Evolutionary conservation across 441 rosid genomes (phyloP).

Genomic region (Theobroma grandiflorum): DNA sequence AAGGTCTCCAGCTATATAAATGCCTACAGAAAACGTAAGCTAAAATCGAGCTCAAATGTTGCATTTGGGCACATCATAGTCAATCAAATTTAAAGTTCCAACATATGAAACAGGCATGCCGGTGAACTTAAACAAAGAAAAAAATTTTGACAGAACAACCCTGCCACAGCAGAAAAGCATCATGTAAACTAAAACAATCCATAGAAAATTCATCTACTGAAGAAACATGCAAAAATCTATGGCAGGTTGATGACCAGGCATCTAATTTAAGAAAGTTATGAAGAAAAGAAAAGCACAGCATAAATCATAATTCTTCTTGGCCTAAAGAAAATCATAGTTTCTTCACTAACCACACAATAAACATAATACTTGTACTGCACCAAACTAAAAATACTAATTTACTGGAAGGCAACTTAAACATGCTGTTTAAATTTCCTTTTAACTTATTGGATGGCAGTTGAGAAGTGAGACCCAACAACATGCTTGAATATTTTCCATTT

Average conservation of each 20-base stretch:
- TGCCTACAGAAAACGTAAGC: too few relatives aligned
- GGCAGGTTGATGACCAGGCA: constrained; percentile 12
- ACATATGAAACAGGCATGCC: neutral
- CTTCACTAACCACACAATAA: neutral
- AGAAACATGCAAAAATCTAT: neutral
- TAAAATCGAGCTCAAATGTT: neutral
- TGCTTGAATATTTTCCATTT: neutral
- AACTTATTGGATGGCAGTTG: neutral
- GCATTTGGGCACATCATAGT: neutral
- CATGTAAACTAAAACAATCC: neutral
- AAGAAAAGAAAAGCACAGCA: neutral
- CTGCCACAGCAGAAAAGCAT: neutral
- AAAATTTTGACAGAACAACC: neutral
- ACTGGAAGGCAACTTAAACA: neutral
- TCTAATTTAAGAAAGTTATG: neutral
- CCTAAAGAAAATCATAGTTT: neutral
- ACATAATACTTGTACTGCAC: neutral
- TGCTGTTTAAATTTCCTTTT: neutral
- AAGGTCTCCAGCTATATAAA: neutral
- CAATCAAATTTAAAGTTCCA: neutral
- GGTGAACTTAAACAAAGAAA: neutral
- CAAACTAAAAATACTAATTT: neutral
- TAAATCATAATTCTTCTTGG: neutral
- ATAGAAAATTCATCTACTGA: neutral
- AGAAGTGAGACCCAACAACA: neutral